A percentile compares a stretch with the other conserved stretches of the same genome.
Evolutionary conservation across 2,329 filamentous ascomycete species (phyloP).

Genomic region (Furcasterigmium sp.): DNA sequence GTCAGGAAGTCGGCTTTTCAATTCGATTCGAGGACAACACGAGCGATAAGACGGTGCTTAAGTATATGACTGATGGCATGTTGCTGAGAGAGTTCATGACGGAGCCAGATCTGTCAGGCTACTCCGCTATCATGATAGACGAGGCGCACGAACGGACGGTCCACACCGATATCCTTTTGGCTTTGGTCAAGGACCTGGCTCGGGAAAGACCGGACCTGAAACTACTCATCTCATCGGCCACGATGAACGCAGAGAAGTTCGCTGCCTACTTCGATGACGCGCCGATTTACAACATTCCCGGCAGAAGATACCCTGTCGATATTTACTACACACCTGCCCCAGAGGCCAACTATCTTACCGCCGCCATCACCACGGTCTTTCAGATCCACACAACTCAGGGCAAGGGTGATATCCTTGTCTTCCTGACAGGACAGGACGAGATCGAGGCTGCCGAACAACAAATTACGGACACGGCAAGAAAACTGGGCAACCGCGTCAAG

Average conservation of each 20-base stretch:
- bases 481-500: constrained; percentile 76
- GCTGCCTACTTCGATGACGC: constrained; percentile 86
- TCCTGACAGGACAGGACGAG: constrained; percentile 93
- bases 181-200: constrained; percentile 82
- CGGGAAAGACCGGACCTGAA: constrained; percentile 80
- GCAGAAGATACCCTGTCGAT: constrained; percentile 81
- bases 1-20: constrained; percentile 87
- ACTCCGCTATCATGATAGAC: constrained; percentile 91
- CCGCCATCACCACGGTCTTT: constrained; percentile 88
- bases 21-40: constrained; percentile 94
- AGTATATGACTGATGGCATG: constrained; percentile 98
- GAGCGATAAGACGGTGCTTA: constrained; percentile 83
- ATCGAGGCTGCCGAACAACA: constrained; percentile 85
- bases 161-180: constrained; percentile 84
- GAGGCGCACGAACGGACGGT: constrained; percentile 95
- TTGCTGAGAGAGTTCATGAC: constrained; percentile 84
- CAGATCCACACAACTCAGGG: constrained; percentile 89
- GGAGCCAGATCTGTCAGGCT: constrained; percentile 75
- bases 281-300: constrained; percentile 92
- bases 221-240: constrained; percentile 87
- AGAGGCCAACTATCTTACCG: constrained; percentile 89
- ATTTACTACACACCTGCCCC: constrained; percentile 87
- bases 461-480: constrained; percentile 78
- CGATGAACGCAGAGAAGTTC: constrained; percentile 91
- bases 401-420: constrained; percentile 86